Base-by-base conservation (phyloP, 2,329 filamentous ascomycete species). In the Trichophyton schoenleinii region DNA sequence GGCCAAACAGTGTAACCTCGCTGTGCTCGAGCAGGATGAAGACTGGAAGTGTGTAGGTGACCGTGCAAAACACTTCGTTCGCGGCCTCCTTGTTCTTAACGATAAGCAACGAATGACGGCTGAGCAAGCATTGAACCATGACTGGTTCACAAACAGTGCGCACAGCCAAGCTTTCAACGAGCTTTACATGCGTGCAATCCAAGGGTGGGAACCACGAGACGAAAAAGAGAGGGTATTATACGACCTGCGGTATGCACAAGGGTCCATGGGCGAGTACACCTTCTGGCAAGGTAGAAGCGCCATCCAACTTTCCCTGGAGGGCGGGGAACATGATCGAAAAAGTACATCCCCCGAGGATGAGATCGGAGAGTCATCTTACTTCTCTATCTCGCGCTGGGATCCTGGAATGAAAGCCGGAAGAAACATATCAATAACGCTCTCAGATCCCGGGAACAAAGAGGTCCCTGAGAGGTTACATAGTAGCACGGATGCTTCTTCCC, bases 81-180 rank as follows among this genome's bases (percentile, higher is more conserved):
- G 71, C 38, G 72, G 72, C 15, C 75, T 84, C 11, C 73, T 85
- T 0, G 70, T 78, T 0, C 70, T 80, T 0, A 73, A 83, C 22
- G 81, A 82, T 64, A 65, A 70, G 2, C 62, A 71, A 44, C 76
- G 83, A 31, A 73, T 84, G 71, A 79, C 78, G 8, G 81, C 77
- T 2, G 74, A 75, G n/a, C 68, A 83, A 68, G 81, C 82, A 2
- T 67, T 85, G 36, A 60, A 68, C 8, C 81, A 85, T 69, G 61
- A 67, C 8, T 86, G 83, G 83, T 82, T 86, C 65, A 77, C 77
- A 0, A 79, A 81, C 65, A 69, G 72, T n/a, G 66, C 70, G 7
- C 78, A 82, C 67, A 74, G 70, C 20, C 68, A 68, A 13, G 75
- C 79, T 18, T 78, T 82, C 60, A 73, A 81, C 34, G 74, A 73